Evolutionary conservation across 306 rosid genomes (phyloP), one percentile per base, ranked within the genome.

Genomic region (Ormosia emarginata): DNA sequence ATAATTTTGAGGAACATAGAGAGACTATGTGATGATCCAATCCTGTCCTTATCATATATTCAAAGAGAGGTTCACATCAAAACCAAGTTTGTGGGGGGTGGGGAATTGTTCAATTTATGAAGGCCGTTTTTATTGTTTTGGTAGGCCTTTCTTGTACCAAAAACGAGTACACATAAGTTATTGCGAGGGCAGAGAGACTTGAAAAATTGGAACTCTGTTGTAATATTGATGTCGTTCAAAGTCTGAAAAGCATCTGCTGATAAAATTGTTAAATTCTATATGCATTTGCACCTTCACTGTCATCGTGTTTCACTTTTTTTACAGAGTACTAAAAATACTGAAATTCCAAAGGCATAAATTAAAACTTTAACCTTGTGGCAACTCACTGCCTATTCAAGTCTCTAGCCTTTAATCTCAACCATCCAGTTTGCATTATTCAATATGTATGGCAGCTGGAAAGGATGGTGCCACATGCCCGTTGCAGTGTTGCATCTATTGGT

Each of bases 1-100:
- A 71, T 75, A 71, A 84, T 80, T 87, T 83, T 76, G 82, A 88
- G 65, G 53, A 88, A 18, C 69, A 61, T 79, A 80, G 82, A 81
- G 79, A 82, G 73, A 33, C 49, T 11, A 15, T 65, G 15, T 52
- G 81, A 64, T 79, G 67, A 81, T 41, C 77, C 14, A 50, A 76
- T 55, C 8, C 12, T 59, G 39, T 37, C 68, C 55, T 17, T 24
- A 80, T 56, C 62, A 65, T 59, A 44, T 67, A 63, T 11, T 61
- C 37, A 46, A 36, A 52, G 41, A 43, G 41, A 61, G 67, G 65
- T 55, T 75, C 63, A 62, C 69, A 43, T 52, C 49, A 75, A 84
- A 55, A 72, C 13, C 14, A 63, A 58, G 50, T 61, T 74, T 76
- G 5, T 29, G 9, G 15, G 47, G 8, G 3, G 32, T 7, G 74